Evolutionary conservation across 208 protist species (phyloP), one percentile per base, ranked within the genome.

Genomic region (Acanthamoeba sp.): DNA sequence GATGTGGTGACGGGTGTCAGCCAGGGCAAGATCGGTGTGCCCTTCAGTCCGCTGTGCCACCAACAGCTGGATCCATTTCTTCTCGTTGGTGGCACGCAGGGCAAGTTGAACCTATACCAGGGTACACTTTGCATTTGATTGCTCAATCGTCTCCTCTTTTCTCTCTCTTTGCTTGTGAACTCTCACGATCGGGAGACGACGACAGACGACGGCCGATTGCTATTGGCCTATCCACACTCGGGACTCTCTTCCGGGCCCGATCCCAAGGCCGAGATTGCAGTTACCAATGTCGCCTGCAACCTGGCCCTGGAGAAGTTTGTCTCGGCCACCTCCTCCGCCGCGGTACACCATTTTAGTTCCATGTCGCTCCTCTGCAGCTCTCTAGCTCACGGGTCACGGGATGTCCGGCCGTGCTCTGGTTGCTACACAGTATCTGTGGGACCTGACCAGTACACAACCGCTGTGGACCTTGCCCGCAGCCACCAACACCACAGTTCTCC

Each of bases 1-100:
- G 34, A 76, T 2, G 32, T 38, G 29, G n/a, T 40, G 5, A 27
- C 66, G 32, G 66, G 66, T 0, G 16, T 2, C 7, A 29, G 66
- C 66, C 66, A 76, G 66, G 66, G 66, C n/a, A 76, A 76, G 66
- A 76, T 76, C 66, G 40, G n/a, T 14, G 3, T 76, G 66, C 34
- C 29, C 66, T 76, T 76, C 66, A 76, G 34, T 20, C 66, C 66
- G 0, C 24, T 76, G 66, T 76, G 66, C 34, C 66, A 76, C 34
- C n/a, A 76, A 32, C 66, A 76, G 66, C 10, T 38, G 14, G 66
- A 76, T 20, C 66, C 66, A 10, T 29, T 76, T 14, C n/a, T 76
- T 6, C 34, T 76, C 7, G 66, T 76, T 6, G 66, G 66, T 4
- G 66, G 66, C n/a, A 38, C n/a, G 29, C 29, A 32, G 3, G n/a